Percentiles rank a stretch among this genome's conserved stretches.
These are phyloP conservation scores for Pneumocystis murina DNA, from an alignment of 1,139 yeast genomes.

Conservation along the genomic window DNA sequence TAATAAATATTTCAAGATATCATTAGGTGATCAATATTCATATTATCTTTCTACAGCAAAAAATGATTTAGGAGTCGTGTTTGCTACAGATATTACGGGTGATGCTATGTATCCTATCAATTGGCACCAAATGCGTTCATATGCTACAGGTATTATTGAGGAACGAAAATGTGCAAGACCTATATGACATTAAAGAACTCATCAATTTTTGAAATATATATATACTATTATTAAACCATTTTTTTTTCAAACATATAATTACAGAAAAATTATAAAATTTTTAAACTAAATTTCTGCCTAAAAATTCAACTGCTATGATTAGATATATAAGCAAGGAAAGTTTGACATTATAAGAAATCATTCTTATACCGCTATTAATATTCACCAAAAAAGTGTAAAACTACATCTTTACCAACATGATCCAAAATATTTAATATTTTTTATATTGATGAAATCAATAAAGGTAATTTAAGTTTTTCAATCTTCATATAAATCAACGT, in stretches of 20 bases:
- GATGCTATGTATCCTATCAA: conserved; percentile 77
- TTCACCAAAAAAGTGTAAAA: too few relatives aligned
- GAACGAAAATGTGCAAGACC: conserved; percentile 89
- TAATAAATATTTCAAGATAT: conserved; percentile 32
- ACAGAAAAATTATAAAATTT: not conserved
- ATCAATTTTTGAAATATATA: not conserved
- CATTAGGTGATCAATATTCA: conserved; percentile 85
- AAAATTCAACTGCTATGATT: too few relatives aligned
- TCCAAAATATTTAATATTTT: too few relatives aligned
- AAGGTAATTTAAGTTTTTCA: not conserved
- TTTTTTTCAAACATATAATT: not conserved
- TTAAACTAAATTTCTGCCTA: too few relatives aligned
- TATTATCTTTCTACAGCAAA: conserved; percentile 81
- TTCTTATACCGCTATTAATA: too few relatives aligned
- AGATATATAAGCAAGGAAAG: too few relatives aligned
- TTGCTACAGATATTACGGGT: conserved; percentile 63
- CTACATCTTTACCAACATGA: too few relatives aligned
- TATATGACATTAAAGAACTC: not conserved
- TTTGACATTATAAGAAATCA: too few relatives aligned
- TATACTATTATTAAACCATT: not conserved
- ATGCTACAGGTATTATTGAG: conserved; percentile 58
- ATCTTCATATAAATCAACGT: not conserved
- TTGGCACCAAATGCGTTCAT: conserved; percentile 89
- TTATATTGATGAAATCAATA: not conserved
- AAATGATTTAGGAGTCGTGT: conserved; percentile 85